Evolutionary conservation across 108 stramenopile species (phyloP).

Genomic region (Nitzschia palea): DNA sequence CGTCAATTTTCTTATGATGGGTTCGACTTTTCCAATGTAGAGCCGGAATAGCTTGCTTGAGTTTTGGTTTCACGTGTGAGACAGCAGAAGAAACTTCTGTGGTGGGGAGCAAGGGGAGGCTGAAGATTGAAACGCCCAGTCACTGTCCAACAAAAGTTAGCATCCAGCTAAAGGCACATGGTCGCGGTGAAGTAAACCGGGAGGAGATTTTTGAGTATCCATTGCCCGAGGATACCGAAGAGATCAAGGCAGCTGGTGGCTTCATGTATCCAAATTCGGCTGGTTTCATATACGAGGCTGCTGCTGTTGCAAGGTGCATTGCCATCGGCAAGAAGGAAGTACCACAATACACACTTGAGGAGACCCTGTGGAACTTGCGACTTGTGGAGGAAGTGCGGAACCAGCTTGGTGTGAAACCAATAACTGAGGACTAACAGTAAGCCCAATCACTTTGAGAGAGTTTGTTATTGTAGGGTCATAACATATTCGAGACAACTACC

Average conservation of each 20-base stretch:
- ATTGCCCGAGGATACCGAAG: constrained; percentile 57
- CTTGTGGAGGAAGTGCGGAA: constrained; percentile 56
- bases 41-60: constrained; percentile 54
- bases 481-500: too few relatives aligned
- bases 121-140: constrained; percentile 65
- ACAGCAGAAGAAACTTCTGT: constrained; percentile 70
- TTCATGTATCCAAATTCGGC: constrained; percentile 80
- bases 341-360: constrained; percentile 67
- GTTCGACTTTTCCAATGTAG: constrained; percentile 9
- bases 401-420: constrained; percentile 56
- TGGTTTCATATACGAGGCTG: constrained; percentile 83
- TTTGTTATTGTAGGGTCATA: too few relatives aligned
- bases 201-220: constrained; percentile 45
- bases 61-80: constrained; percentile 67
- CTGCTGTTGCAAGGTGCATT: constrained; percentile 78
- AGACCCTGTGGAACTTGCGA: constrained; percentile 47
- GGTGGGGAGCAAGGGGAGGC: constrained; percentile 71
- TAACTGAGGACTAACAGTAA: background rate
- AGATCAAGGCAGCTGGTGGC: constrained; percentile 58
- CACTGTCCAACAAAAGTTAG: constrained; percentile 76
- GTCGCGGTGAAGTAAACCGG: constrained; percentile 41
- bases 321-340: constrained; percentile 65
- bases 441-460: too few relatives aligned
- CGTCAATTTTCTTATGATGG: too few relatives aligned
- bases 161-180: constrained; percentile 46